phyloP scores from a whole-genome alignment of 176 grass and related monocot species.

The Oryza meridionalis region DNA sequence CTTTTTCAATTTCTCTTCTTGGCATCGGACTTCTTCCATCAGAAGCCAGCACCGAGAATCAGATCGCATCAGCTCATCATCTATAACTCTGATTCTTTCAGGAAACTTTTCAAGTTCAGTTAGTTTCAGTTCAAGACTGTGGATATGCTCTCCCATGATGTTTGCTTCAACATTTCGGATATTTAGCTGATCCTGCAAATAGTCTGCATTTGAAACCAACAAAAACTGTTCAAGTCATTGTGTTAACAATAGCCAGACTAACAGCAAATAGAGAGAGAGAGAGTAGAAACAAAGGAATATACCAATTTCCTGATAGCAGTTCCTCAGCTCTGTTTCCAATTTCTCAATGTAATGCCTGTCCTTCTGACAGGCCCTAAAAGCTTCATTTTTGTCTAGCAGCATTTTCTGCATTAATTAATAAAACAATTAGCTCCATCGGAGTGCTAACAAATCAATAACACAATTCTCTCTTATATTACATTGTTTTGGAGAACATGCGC shows the following conservation, averaged over 20 bases:
- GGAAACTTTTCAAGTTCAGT: conserved; percentile 76
- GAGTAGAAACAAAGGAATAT: conserved; percentile 16
- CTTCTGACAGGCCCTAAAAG: conserved; percentile 52
- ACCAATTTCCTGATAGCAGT: conserved; percentile 97
- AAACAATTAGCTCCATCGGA: conserved; percentile 39
- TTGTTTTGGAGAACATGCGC: neutral
- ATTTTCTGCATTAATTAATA: conserved; percentile 59
- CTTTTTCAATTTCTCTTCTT: conserved; percentile 73
- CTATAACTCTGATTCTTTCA: conserved; percentile 63
- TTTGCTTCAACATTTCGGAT: conserved; percentile 77
- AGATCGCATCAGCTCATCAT: conserved; percentile 55
- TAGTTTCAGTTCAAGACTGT: conserved; percentile 86
- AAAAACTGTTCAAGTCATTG: conserved; percentile 27
- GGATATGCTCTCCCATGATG: conserved; percentile 87
- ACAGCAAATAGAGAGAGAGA: conserved; percentile 10
- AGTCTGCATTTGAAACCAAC: conserved; percentile 62
- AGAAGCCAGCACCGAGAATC: conserved; percentile 77
- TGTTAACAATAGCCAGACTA: conserved; percentile 14
- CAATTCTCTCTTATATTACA: conserved; percentile 7
- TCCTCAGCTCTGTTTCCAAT: conserved; percentile 78
- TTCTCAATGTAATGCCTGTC: conserved; percentile 68
- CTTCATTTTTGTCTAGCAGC: conserved; percentile 47
- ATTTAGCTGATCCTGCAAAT: conserved; percentile 97
- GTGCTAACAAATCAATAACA: neutral
- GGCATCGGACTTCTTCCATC: conserved; percentile 70